These are phyloP conservation scores for Saccharomyces jurei DNA, from an alignment of 805 yeast genomes.

Conservation along the genomic window DNA sequence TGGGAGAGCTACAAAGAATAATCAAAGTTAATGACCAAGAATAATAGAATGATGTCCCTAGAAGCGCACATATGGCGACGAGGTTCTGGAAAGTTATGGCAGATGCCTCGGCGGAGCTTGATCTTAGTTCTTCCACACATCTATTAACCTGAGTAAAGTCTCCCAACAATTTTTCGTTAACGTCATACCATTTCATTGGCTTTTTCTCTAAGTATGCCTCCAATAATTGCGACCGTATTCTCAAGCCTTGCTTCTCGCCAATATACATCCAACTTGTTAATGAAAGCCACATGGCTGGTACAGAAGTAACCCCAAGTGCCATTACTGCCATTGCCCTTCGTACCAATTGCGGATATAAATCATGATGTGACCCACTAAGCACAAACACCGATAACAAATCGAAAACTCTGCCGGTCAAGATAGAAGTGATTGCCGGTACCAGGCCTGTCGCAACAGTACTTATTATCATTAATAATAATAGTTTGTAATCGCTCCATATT, in stretches of 20 bases:
- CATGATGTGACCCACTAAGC: constrained; percentile 16
- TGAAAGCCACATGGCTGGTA: constrained; percentile 44
- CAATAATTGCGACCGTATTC: constrained; percentile 45
- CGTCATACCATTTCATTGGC: constrained; percentile 57
- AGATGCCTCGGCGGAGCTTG: constrained; percentile 58
- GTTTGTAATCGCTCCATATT: background rate
- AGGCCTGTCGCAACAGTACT: constrained; percentile 46
- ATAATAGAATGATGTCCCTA: constrained; percentile 59
- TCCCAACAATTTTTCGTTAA: constrained; percentile 49
- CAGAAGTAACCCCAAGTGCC: constrained; percentile 40
- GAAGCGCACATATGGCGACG: constrained; percentile 45
- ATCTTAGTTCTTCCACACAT: constrained; percentile 64
- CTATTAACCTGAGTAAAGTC: constrained; percentile 57
- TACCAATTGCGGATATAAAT: constrained; percentile 26
- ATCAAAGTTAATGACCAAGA: constrained; percentile 84
- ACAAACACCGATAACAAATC: constrained; percentile 30
- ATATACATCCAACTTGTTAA: constrained; percentile 54
- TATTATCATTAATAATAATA: constrained; percentile 25
- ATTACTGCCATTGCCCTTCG: constrained; percentile 36
- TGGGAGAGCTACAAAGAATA: constrained; percentile 65
- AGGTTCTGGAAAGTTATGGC: constrained; percentile 48
- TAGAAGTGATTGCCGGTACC: constrained; percentile 52
- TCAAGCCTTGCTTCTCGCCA: constrained; percentile 62
- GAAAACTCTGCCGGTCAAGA: constrained; percentile 62
- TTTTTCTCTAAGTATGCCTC: constrained; percentile 36